Evolutionary conservation across 768 basidiomycete genomes (phyloP), one percentile per base, ranked within the genome.

Genomic region (Tephrocybe sp.): DNA sequence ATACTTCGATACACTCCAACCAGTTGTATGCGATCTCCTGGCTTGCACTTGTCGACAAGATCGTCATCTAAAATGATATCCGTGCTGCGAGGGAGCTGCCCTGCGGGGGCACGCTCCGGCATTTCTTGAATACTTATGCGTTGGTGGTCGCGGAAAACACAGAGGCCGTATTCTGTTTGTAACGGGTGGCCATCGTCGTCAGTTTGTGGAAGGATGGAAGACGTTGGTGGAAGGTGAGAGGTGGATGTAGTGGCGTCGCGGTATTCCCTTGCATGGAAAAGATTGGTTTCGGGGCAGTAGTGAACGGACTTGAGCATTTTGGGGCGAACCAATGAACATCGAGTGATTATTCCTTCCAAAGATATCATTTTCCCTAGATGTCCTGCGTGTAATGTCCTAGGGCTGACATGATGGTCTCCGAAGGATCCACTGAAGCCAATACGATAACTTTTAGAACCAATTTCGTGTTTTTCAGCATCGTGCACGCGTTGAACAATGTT

Each of bases 221-320:
- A 82, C 0, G 90, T 92, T 3, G 93, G 93, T 14, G 92, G 90
- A 13, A 85, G 80, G 58, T 88, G 89, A 26, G 92, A 89, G 12
- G 87, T 88, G 48, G 92, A 85, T 26, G 89, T 86, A 4, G 92
- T 91, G 36, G 88, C 88, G 71, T 99, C 97, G 59, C 92, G 92
- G 68, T 99, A 99, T 58, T 91, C 82, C 55, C 92, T 85, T 40
- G 84, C 76, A 69, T 94, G 87, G 73, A 95, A 97, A 34, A 80
- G 76, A 45, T 76, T 74, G 14, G 93, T 96, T 49, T 85, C 84
- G n/a, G 88, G 85, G 64, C 93, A 96, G 71, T 88, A 99, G 65
- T 99, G 97, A 40, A 98, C 83, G 10, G 97, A 98, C 66, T 87
- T 89, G 64, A 97, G 80, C 92, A 99, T 96, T 73, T 99, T 99